Evolutionary conservation across 2,329 filamentous ascomycete genomes (phyloP), one percentile per base, ranked within the genome.

Genomic region (Nannizzia gypsea): DNA sequence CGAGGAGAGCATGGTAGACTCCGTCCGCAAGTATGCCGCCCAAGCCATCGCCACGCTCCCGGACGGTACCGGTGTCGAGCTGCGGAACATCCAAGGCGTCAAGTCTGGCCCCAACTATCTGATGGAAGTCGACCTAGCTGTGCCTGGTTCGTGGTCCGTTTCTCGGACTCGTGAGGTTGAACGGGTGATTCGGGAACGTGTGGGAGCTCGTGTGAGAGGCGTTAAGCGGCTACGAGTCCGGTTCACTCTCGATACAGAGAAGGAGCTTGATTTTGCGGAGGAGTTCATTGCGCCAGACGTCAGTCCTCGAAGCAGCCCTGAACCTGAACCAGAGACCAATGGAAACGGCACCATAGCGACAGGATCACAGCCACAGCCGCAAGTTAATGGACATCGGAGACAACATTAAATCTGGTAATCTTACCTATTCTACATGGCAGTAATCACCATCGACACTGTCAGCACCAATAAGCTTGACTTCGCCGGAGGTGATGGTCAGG

Each of bases 41-140:
- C 82, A 81, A 66, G 83, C 81, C 3, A 74, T 93, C 20, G 74
- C 74, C 15, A 76, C 77, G 4, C 68, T 87, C 20, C 72, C 72
- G 57, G 76, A 81, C 57, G 77, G 82, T 56, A 76, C 81, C 55
- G 75, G 84, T 59, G 80, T 90, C 6, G 83, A 89, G 68, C 76
- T 96, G 52, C 82, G 87, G 50, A 87, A 89, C 50, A 82, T 97
- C 2, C 88, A 90, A 64, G 93, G 93, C 59, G 82, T 96, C 74
- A 99, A 99, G 76, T 93, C 90, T 2, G 93, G 93, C 31, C 93
- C 96, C 73, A 99, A 96, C 76, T 96, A 95, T 71, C 79, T 97
- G 31, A 85, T 97, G 66, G 93, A 97, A 67, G 73, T 99, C 6
- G 91, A 96, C 72, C 75, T 97, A 63, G 87, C 83, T 1, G 88